Evolutionary conservation across 768 basidiomycete species (phyloP).

Genomic region (Brasilioporus rufonigricans): DNA sequence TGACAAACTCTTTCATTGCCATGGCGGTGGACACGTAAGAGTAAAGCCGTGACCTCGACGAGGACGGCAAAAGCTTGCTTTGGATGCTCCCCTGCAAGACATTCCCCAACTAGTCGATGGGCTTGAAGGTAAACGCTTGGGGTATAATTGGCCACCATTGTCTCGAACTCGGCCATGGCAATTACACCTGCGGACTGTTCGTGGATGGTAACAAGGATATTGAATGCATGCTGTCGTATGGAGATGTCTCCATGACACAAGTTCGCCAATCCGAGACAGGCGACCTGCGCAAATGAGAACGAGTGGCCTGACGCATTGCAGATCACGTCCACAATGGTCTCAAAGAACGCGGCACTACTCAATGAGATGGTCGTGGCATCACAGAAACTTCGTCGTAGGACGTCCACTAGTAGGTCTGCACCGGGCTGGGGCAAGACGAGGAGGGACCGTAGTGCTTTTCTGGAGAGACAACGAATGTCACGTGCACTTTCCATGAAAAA

Average conservation of each 20-base stretch:
- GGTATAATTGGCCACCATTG: conserved; percentile 67
- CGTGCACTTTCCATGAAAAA: neutral
- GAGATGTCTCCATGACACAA: conserved; percentile 66
- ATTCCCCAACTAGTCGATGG: conserved; percentile 72
- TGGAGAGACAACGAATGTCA: conserved; percentile 29
- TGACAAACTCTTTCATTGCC: conserved; percentile 50
- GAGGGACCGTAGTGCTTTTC: conserved; percentile 74
- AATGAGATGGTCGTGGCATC: conserved; percentile 48
- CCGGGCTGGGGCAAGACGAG: conserved; percentile 58
- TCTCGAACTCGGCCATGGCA: conserved; percentile 70
- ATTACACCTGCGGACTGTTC: conserved; percentile 64
- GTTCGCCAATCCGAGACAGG: conserved; percentile 80
- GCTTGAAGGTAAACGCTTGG: conserved; percentile 79
- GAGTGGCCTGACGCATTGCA: conserved; percentile 50
- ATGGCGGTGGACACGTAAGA: conserved; percentile 59
- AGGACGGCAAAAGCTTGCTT: conserved; percentile 63
- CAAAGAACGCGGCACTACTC: conserved; percentile 69
- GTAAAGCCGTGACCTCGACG: conserved; percentile 65
- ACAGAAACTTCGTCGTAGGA: conserved; percentile 69
- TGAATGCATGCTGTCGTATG: conserved; percentile 74
- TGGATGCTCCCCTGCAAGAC: conserved; percentile 76
- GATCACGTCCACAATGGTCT: conserved; percentile 71
- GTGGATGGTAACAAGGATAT: conserved; percentile 71
- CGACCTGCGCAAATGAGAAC: conserved; percentile 71
- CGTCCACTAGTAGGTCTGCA: conserved; percentile 56